Evolutionary conservation across 2,329 filamentous ascomycete genomes (phyloP).

Genomic region (Aspergillus novofumigatus): DNA sequence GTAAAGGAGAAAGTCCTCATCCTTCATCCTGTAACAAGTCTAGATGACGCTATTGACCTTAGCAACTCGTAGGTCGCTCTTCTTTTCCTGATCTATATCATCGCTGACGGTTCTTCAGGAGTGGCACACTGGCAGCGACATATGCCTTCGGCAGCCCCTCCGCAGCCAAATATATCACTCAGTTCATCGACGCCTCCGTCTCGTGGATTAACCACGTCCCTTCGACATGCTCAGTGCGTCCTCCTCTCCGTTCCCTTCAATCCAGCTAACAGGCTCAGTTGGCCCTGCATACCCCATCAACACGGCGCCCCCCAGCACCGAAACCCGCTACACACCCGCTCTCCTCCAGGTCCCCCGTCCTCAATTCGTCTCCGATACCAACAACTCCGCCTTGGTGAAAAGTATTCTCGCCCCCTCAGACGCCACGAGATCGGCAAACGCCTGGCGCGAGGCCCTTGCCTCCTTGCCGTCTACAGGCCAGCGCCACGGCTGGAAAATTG

Average conservation of each 20-base stretch:
- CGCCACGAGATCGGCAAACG: conserved; percentile 12
- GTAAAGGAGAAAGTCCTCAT: conserved; percentile 41
- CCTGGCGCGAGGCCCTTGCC: conserved; percentile 29
- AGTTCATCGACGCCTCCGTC: conserved; percentile 50
- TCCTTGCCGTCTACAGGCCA: conserved; percentile 30
- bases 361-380: conserved; percentile 33
- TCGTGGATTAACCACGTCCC: conserved; percentile 58
- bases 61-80: conserved; percentile 28
- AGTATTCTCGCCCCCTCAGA: conserved; percentile 12
- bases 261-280: conserved; percentile 8
- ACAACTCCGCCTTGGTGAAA: conserved; percentile 9
- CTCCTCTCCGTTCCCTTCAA: no score
- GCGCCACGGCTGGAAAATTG: conserved; percentile 30
- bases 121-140: conserved; percentile 40
- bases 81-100: neutral
- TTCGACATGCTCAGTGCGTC: conserved; percentile 46
- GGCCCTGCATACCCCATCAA: conserved; percentile 22
- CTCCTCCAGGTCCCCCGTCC: conserved; percentile 47
- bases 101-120: conserved; percentile 5
- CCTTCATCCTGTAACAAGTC: conserved; percentile 46
- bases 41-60: conserved; percentile 54
- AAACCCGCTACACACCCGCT: conserved; percentile 38
- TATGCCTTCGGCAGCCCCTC: conserved; percentile 51
- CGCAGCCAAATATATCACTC: conserved; percentile 56
- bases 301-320: conserved; percentile 39